Base-by-base conservation (phyloP, 83 land plant species). In the Picea mariana region DNA sequence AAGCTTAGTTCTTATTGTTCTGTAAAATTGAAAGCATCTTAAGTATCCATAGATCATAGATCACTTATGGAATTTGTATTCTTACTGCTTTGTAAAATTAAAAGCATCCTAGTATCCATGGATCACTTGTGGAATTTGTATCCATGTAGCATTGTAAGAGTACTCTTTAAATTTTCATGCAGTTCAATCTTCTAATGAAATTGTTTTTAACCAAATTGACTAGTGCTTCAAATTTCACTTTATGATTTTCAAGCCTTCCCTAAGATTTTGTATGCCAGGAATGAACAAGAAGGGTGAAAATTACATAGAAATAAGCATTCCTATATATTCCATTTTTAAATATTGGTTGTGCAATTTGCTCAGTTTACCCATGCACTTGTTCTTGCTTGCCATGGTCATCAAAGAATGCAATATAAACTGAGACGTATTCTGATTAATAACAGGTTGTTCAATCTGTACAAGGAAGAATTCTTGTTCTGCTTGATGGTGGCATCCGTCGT, bases 401-500 rank as follows among this genome's bases (percentile, higher is more conserved):
- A 20, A 62, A 62, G 16, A 5, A 38, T 55, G 42, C 17, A 62
- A 63, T 9, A 61, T 61, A 34, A 9, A 64, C 44, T 42, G 6
- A 80, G n/a, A 38, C 5, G 6, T 60, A 20, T 15, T n/a, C 76
- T 42, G 34, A 20, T 72, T 72, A 72, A 40, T 72, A 5, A 64
- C 83, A 92, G 91, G 91, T 92, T 55, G 85, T 90, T 49, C 76
- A 61, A 80, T 91, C 91, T 67, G 95, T 89, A n/a, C n/a, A 34
- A 47, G 95, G 95, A 4, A 85, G 75, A 82, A 61, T 90, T 66
- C 95, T 91, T 65, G 93, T 92, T 65, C 83, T 88, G 0, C 31
- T 92, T 26, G 93, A 92, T 90, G 91, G 95, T 81, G 95, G 95
- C 71, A 72, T 92, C 16, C 86, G 94, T 47, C 89, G 95, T 23